phyloP scores from a whole-genome alignment of 768 basidiomycete genomes.

The Cystoderma amianthinum region DNA sequence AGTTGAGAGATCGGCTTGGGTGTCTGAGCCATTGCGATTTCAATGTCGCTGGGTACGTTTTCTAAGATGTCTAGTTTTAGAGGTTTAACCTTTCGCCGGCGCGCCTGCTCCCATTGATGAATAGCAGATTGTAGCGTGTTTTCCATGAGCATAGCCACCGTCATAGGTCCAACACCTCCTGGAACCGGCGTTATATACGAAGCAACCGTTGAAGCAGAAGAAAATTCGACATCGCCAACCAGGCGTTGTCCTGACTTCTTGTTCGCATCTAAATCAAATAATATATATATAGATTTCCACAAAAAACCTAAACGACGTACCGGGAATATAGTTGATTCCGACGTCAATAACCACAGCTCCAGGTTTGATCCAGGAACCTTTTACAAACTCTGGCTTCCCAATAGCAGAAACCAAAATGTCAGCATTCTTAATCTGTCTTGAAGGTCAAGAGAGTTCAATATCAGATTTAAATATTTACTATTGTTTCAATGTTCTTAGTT shows the following conservation, averaged over 20 bases:
- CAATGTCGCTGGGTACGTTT: slow-evolving; percentile 94
- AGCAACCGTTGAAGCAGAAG: slow-evolving; percentile 68
- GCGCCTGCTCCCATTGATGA: slow-evolving; percentile 67
- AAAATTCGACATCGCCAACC: slow-evolving; percentile 92
- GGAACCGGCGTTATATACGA: slow-evolving; percentile 96
- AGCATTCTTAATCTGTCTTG: slow-evolving; percentile 64
- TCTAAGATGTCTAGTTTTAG: slow-evolving; percentile 72
- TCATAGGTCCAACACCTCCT: slow-evolving; percentile 99
- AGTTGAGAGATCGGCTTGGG: slow-evolving; percentile 86
- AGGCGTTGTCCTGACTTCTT: slow-evolving; percentile 95
- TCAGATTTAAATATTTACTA: slow-evolving; percentile 41
- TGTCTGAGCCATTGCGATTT: slow-evolving; percentile 90
- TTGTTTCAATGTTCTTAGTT: slow-evolving; percentile 72
- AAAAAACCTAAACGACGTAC: slow-evolving; percentile 30
- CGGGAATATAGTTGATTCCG: slow-evolving; percentile 93
- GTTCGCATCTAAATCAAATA: slow-evolving; percentile 50
- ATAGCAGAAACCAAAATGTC: slow-evolving; percentile 98
- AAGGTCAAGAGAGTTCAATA: not conserved
- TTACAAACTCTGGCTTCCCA: slow-evolving; percentile 83
- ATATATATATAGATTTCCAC: not conserved
- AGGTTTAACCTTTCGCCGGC: slow-evolving; percentile 65
- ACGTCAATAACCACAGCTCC: slow-evolving; percentile 97
- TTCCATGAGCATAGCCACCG: slow-evolving; percentile 95
- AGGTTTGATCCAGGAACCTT: slow-evolving; percentile 92
- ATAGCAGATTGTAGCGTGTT: slow-evolving; percentile 86